A percentile compares a stretch with the other conserved stretches of the same genome.
These are phyloP conservation scores for Pyrenophora tritici-repentis DNA, from an alignment of 2,329 filamentous ascomycete species.

Conservation along the genomic window DNA sequence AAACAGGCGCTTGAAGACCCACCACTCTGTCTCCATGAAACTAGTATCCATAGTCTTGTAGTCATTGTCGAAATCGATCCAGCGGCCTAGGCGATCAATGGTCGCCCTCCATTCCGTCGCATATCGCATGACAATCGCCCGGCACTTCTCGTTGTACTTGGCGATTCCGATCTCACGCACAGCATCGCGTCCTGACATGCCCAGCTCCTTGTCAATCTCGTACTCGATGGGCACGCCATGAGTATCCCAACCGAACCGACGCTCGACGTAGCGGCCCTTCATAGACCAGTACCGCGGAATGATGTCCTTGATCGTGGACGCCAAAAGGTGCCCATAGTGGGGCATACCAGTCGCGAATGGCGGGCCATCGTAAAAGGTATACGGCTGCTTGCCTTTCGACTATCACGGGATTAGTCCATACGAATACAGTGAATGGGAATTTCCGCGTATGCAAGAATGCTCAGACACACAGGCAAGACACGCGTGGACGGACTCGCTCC, in stretches of 20 bases:
- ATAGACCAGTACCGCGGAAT: slow-evolving; percentile 97
- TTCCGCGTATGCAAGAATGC: not conserved
- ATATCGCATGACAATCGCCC: slow-evolving; percentile 91
- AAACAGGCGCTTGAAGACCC: slow-evolving; percentile 92
- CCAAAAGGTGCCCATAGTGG: slow-evolving; percentile 77
- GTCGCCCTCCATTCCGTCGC: slow-evolving; percentile 85
- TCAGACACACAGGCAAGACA: not conserved
- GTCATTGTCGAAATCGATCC: slow-evolving; percentile 98
- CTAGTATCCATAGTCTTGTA: slow-evolving; percentile 97
- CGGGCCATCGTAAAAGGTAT: slow-evolving; percentile 87
- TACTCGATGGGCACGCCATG: slow-evolving; percentile 95
- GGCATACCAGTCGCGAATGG: slow-evolving; percentile 62
- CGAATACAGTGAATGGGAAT: not conserved
- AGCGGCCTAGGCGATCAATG: slow-evolving; percentile 85
- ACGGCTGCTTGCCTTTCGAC: slow-evolving; percentile 78
- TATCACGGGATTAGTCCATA: slow-evolving; percentile 11
- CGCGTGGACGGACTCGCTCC: not conserved
- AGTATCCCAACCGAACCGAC: slow-evolving; percentile 94
- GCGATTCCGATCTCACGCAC: slow-evolving; percentile 84
- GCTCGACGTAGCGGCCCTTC: slow-evolving; percentile 91
- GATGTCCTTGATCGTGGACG: slow-evolving; percentile 96
- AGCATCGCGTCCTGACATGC: slow-evolving; percentile 84
- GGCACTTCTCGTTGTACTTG: slow-evolving; percentile 90
- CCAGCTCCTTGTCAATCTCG: slow-evolving; percentile 95
- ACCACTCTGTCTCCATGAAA: slow-evolving; percentile 97